These are phyloP conservation scores for Cerioporus squamosus DNA, from an alignment of 1,284 basidiomycete genomes.

Conservation along the genomic window DNA sequence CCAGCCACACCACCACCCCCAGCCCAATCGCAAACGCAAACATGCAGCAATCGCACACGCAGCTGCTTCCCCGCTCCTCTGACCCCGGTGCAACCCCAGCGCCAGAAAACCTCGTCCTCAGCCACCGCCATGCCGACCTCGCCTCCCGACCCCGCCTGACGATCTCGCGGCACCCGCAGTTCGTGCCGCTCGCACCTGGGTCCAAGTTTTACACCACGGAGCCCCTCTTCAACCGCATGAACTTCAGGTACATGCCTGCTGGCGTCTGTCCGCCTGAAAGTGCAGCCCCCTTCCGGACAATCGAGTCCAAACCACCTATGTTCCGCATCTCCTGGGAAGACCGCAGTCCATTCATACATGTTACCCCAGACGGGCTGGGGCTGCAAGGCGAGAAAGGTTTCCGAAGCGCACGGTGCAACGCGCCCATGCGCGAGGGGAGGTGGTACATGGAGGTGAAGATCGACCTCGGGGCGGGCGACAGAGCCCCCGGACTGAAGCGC, in stretches of 20 bases:
- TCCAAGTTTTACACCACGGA: constrained; percentile 69
- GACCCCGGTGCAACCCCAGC: constrained; percentile 38
- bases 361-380: constrained; percentile 82
- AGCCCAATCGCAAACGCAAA: constrained; percentile 44
- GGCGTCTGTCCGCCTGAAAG: constrained; percentile 70
- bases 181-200: constrained; percentile 58
- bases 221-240: constrained; percentile 72
- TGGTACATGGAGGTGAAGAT: constrained; percentile 96
- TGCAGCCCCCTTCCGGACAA: constrained; percentile 71
- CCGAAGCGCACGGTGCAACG: constrained; percentile 87
- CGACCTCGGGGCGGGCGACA: constrained; percentile 76
- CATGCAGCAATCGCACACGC: constrained; percentile 36
- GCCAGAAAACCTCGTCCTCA: constrained; percentile 54
- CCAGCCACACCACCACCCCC: constrained; percentile 10
- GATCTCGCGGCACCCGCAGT: constrained; percentile 72
- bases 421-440: constrained; percentile 86
- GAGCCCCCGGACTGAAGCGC: constrained; percentile 47
- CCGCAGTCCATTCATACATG: constrained; percentile 77
- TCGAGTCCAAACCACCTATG: constrained; percentile 71
- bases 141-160: constrained; percentile 67
- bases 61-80: constrained; percentile 49
- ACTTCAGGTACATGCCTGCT: constrained; percentile 82
- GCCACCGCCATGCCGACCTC: constrained; percentile 61
- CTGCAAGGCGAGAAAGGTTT: constrained; percentile 89
- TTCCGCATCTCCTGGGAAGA: constrained; percentile 88